Base-by-base conservation (phyloP, 345 rosid genomes). In the Populus pruinosa region DNA sequence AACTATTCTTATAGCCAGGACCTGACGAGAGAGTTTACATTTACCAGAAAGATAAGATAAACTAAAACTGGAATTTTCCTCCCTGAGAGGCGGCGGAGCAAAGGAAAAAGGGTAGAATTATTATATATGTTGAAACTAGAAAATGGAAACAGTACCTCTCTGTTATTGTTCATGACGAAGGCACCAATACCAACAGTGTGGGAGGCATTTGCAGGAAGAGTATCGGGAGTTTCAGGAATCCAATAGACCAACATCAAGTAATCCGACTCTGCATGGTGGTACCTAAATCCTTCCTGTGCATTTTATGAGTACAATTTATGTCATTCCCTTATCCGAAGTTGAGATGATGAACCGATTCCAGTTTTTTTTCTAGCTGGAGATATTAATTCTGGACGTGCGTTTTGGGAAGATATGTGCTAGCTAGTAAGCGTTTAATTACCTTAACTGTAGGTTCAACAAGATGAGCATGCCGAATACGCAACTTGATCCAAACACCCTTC, bases 201-300 rank as follows among this genome's bases (percentile, higher is more conserved):
- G 20, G 97, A 85, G 70, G 98, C 97, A 77, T 92, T 91, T 63
- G 56, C 73, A 18, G 97, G 97, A 67, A 94, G 64, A 4, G 89
- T 86, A 73, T 86, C 83, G 2, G 80, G 35, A 8, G 79, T 76
- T 0, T 79, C 20, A 59, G 90, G 72, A 69, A 92, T 82, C 98
- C 98, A 94, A 20, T 77, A 38, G 4, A 90, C 94, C 39, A 94
- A 87, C 98, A 94, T 94, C 79, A 94, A 65, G 82, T 91, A 94
- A 53, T 87, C 85, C 44, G 92, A 80, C 77, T 91, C 96, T 0
- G 96, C 93, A 25, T 91, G 92, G 68, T 91, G 96, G 75, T 83
- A 91, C 75, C 82, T 78, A 82, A 91, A 91, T 67, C 93, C 96
- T 81, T 86, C 89, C 96, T 91, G 87, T 67, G 82, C 6, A n/a